Conservation (phyloP, 371 early-diverging fungal species). For the Haplosporangium sp. region DNA sequence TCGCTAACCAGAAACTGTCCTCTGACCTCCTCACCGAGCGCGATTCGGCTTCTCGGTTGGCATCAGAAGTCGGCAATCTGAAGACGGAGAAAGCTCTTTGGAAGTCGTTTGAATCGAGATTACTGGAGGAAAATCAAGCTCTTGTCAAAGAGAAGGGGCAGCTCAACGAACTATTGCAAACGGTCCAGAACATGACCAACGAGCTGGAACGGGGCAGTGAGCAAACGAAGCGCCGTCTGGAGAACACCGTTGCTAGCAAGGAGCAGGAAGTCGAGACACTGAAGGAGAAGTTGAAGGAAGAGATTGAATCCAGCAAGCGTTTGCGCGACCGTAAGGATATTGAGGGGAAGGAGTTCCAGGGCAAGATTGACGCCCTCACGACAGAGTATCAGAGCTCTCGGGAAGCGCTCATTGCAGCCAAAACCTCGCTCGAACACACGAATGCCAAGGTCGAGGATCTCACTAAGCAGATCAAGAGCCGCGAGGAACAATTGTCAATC, state of each 20-base stretch:
- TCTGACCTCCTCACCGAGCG: conserved; percentile 59
- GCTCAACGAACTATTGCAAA: conserved; percentile 53
- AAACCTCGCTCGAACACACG: conserved; percentile 54
- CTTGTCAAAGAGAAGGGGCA: conserved; percentile 57
- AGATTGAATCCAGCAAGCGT: conserved; percentile 30
- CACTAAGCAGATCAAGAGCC: conserved; percentile 58
- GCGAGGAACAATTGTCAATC: conserved; percentile 53
- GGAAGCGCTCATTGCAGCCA: conserved; percentile 51
- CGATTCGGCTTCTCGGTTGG: conserved; percentile 51
- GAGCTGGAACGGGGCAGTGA: conserved; percentile 55
- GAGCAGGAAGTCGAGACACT: conserved; percentile 59
- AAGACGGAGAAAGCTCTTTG: conserved; percentile 60
- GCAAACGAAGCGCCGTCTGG: conserved; percentile 56
- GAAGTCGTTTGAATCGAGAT: conserved; percentile 59
- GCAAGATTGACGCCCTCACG: conserved; percentile 46
- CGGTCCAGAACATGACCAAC: conserved; percentile 54
- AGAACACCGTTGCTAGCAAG: conserved; percentile 55
- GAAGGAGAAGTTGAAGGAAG: conserved; percentile 55
- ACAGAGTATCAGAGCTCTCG: conserved; percentile 52
- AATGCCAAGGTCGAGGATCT: conserved; percentile 60
- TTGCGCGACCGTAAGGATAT: conserved; percentile 53
- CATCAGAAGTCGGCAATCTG: conserved; percentile 57
- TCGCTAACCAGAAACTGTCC: conserved; percentile 40
- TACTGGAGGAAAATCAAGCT: conserved; percentile 60
- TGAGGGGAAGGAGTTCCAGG: conserved; percentile 56